Evolutionary conservation across 2,329 filamentous ascomycete species (phyloP).

Genomic region (Penicillium thymicola): DNA sequence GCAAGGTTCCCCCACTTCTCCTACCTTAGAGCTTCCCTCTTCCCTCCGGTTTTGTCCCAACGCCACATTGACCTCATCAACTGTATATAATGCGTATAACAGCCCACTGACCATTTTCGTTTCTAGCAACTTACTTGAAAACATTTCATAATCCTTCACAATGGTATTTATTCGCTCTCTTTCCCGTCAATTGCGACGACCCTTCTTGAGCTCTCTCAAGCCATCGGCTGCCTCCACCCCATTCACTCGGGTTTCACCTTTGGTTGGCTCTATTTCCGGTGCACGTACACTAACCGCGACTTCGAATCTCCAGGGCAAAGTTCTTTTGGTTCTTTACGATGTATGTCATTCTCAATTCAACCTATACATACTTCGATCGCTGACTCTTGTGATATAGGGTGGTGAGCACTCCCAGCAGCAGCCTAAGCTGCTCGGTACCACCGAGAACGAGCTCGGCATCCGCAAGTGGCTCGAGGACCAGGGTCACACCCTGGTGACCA

Average conservation of each 20-base stretch:
- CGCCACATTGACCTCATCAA: conserved; percentile 9
- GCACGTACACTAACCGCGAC: conserved; percentile 63
- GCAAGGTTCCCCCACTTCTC: conserved; percentile 16
- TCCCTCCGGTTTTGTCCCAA: conserved; percentile 11
- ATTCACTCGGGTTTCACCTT: conserved; percentile 35
- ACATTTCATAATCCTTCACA: conserved; percentile 36
- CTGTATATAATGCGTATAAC: conserved; percentile 1
- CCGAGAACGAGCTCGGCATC: conserved; percentile 96
- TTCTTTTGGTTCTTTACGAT: conserved; percentile 91
- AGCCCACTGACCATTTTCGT: conserved; percentile 1
- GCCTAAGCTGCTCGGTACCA: conserved; percentile 85
- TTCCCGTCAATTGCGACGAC: conserved; percentile 54
- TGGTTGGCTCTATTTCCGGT: conserved; percentile 46
- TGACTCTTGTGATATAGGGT: conserved; percentile 48
- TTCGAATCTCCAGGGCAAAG: conserved; percentile 80
- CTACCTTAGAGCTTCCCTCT: not conserved
- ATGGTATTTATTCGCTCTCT: conserved; percentile 64
- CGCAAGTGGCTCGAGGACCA: conserved; percentile 97
- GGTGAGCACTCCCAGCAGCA: conserved; percentile 84
- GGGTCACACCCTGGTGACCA: conserved; percentile 94
- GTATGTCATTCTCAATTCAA: conserved; percentile 48
- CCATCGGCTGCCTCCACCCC: conserved; percentile 17
- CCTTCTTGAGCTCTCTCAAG: conserved; percentile 43
- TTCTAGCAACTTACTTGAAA: conserved; percentile 4
- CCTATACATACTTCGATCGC: not conserved